phyloP scores from a whole-genome alignment of 805 yeast genomes.

The Vanderwaltozyma tropicalis region DNA sequence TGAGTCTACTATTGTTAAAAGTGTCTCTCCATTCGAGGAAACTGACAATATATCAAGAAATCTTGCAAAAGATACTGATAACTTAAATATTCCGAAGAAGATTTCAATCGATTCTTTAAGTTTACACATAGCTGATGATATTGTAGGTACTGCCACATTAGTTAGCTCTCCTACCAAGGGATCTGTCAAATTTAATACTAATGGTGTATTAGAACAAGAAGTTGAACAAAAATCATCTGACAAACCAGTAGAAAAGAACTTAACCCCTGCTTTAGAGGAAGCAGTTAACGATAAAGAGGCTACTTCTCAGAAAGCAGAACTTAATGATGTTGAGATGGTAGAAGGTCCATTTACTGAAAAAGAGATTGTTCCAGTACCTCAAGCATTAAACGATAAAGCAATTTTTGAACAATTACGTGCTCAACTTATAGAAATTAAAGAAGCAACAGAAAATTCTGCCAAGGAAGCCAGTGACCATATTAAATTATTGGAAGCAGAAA shows the following conservation, averaged over 20 bases:
- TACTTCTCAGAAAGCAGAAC: too few species aligned
- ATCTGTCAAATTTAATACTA: slow-evolving; percentile 9
- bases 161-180: slow-evolving; percentile 15
- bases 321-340: too few species aligned
- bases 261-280: not conserved
- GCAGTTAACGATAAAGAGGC: too few species aligned
- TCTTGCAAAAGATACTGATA: too few species aligned
- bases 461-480: slow-evolving; percentile 48
- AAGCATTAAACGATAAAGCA: slow-evolving; percentile 10
- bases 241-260: not conserved
- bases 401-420: slow-evolving; percentile 25
- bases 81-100: too few species aligned
- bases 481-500: slow-evolving; percentile 32
- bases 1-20: too few species aligned
- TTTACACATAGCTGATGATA: slow-evolving; percentile 5
- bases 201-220: not conserved
- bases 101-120: too few species aligned
- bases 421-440: slow-evolving; percentile 31
- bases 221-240: not conserved
- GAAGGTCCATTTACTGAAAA: too few species aligned
- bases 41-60: too few species aligned
- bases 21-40: too few species aligned
- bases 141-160: slow-evolving; percentile 12
- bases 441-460: slow-evolving; percentile 41
- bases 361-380: not conserved